A percentile compares a stretch with the other conserved stretches of the same genome.
Conservation (phyloP, 2,329 filamentous ascomycete genomes). For the Stachybotrys elegans region DNA sequence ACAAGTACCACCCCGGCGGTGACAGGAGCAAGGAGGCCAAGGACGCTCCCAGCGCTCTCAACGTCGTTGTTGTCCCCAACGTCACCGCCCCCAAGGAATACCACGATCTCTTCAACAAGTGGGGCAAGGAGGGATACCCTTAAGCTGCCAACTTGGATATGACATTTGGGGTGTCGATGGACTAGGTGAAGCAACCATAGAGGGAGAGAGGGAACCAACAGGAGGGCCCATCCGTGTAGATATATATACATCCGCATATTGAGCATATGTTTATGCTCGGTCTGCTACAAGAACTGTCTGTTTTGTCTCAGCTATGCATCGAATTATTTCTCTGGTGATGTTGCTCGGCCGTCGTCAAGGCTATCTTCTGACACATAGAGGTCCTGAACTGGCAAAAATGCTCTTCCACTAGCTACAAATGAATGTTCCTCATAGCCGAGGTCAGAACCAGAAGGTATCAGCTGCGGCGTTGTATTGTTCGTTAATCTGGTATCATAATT, state of each 20-base stretch:
- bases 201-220: background rate
- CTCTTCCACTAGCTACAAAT: too few species aligned
- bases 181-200: conserved; percentile 1
- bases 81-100: conserved; percentile 89
- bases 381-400: too few species aligned
- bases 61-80: conserved; percentile 89
- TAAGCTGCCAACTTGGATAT: conserved; percentile 30
- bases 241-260: background rate
- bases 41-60: conserved; percentile 91
- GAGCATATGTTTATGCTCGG: too few species aligned
- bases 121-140: conserved; percentile 90
- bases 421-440: too few species aligned
- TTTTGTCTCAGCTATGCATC: too few species aligned
- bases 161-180: conserved; percentile 5
- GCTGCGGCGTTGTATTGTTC: too few species aligned
- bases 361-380: too few species aligned
- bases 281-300: too few species aligned
- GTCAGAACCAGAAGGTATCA: too few species aligned
- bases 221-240: background rate
- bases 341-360: too few species aligned
- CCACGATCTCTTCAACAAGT: conserved; percentile 99
- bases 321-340: too few species aligned
- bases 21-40: conserved; percentile 70
- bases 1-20: conserved; percentile 80
- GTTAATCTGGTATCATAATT: too few species aligned